Conservation (phyloP, 2,329 filamentous ascomycete species). For the Didymella segeticola region DNA sequence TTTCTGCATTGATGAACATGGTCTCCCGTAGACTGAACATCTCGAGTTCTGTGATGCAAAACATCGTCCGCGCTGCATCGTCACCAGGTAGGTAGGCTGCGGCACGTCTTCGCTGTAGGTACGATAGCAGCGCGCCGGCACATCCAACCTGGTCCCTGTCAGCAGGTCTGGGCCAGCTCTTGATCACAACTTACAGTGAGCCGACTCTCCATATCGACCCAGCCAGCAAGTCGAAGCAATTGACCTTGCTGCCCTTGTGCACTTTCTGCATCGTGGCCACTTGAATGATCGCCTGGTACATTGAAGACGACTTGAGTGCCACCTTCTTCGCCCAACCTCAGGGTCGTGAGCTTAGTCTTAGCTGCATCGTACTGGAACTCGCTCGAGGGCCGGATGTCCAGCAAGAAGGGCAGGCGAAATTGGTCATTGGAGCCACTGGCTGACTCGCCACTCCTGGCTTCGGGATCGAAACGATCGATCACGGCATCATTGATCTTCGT, state of each 20-base stretch:
- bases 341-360: slow-evolving; percentile 67
- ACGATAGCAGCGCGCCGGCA: slow-evolving; percentile 82
- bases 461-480: slow-evolving; percentile 54
- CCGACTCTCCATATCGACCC: slow-evolving; percentile 75
- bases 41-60: slow-evolving; percentile 68
- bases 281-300: slow-evolving; percentile 63
- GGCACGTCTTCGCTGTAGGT: slow-evolving; percentile 73
- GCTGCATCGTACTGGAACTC: slow-evolving; percentile 76
- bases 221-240: slow-evolving; percentile 71
- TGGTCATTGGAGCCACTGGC: slow-evolving; percentile 49
- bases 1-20: slow-evolving; percentile 82
- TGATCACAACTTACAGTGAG: slow-evolving; percentile 61
- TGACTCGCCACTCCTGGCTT: slow-evolving; percentile 46
- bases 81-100: slow-evolving; percentile 69
- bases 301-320: slow-evolving; percentile 62
- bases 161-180: not conserved
- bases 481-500: slow-evolving; percentile 61
- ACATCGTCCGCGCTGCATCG: slow-evolving; percentile 59
- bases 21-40: slow-evolving; percentile 74
- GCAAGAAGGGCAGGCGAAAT: slow-evolving; percentile 63
- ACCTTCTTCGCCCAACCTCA: slow-evolving; percentile 60
- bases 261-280: slow-evolving; percentile 51
- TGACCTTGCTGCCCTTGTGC: slow-evolving; percentile 66
- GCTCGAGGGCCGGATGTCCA: slow-evolving; percentile 72
- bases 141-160: slow-evolving; percentile 70